Percentiles rank a stretch among this genome's conserved stretches.
Conservation (phyloP, 345 rosid genomes). For the Moringa oleifera region DNA sequence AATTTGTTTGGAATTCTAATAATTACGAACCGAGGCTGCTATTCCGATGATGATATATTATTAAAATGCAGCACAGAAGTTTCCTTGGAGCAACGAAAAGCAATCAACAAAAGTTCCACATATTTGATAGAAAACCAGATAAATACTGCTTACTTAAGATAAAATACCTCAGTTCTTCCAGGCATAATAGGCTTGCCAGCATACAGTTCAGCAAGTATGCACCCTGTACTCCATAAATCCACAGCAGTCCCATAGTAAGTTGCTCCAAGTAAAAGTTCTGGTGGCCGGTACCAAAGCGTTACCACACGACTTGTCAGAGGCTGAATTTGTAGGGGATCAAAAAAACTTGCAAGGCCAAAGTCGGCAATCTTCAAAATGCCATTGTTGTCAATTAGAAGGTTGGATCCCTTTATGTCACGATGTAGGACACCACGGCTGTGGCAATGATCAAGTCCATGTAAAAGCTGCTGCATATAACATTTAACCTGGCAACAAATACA, state of each 20-base stretch:
- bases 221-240: slow-evolving; percentile 96
- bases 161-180: slow-evolving; percentile 93
- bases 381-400: slow-evolving; percentile 83
- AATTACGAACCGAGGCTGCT: background rate
- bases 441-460: slow-evolving; percentile 88
- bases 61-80: background rate
- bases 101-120: background rate
- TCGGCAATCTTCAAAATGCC: slow-evolving; percentile 94
- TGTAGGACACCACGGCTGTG: slow-evolving; percentile 91
- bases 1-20: no score
- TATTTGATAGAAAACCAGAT: no score
- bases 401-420: slow-evolving; percentile 97
- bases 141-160: background rate
- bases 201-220: slow-evolving; percentile 91
- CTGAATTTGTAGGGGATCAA: slow-evolving; percentile 65
- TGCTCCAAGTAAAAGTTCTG: slow-evolving; percentile 95
- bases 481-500: slow-evolving; percentile 56
- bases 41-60: background rate
- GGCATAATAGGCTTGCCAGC: slow-evolving; percentile 99
- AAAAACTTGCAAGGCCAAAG: slow-evolving; percentile 92
- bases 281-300: slow-evolving; percentile 98
- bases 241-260: slow-evolving; percentile 82
- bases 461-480: slow-evolving; percentile 89
- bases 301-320: slow-evolving; percentile 95
- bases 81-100: background rate